A percentile compares a stretch with the other conserved stretches of the same genome.
These are phyloP conservation scores for Corchorus capsularis DNA, from an alignment of 345 rosid species.

Conservation along the genomic window DNA sequence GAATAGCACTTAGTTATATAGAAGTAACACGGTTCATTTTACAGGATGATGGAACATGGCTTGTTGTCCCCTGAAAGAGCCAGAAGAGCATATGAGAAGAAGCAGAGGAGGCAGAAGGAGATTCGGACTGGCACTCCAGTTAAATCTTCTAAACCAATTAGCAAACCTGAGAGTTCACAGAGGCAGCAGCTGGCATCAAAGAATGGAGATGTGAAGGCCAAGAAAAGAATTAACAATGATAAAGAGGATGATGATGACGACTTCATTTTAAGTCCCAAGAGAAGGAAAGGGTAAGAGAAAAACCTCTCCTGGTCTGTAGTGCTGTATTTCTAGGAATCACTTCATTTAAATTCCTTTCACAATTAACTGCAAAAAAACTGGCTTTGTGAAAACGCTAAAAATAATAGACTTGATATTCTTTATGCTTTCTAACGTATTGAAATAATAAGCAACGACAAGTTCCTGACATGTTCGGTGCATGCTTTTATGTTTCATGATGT, in stretches of 20 bases:
- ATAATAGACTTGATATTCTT: slow-evolving; percentile 34
- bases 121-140: slow-evolving; percentile 64
- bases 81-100: slow-evolving; percentile 76
- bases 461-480: slow-evolving; percentile 19
- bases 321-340: slow-evolving; percentile 21
- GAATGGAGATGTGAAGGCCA: slow-evolving; percentile 64
- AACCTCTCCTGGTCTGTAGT: slow-evolving; percentile 16
- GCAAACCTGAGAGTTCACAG: slow-evolving; percentile 67
- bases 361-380: slow-evolving; percentile 21
- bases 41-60: slow-evolving; percentile 99
- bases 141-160: slow-evolving; percentile 49
- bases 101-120: slow-evolving; percentile 85
- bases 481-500: slow-evolving; percentile 10
- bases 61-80: slow-evolving; percentile 77
- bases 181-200: slow-evolving; percentile 52
- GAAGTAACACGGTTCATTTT: slow-evolving; percentile 17
- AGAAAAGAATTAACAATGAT: slow-evolving; percentile 59
- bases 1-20: neutral
- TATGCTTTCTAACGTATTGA: slow-evolving; percentile 24
- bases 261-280: slow-evolving; percentile 60
- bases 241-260: slow-evolving; percentile 48
- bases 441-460: slow-evolving; percentile 30
- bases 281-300: slow-evolving; percentile 66
- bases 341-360: slow-evolving; percentile 27
- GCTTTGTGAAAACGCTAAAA: slow-evolving; percentile 20